Conservation (phyloP, 495 filamentous ascomycete species). For the Darksidea phi region DNA sequence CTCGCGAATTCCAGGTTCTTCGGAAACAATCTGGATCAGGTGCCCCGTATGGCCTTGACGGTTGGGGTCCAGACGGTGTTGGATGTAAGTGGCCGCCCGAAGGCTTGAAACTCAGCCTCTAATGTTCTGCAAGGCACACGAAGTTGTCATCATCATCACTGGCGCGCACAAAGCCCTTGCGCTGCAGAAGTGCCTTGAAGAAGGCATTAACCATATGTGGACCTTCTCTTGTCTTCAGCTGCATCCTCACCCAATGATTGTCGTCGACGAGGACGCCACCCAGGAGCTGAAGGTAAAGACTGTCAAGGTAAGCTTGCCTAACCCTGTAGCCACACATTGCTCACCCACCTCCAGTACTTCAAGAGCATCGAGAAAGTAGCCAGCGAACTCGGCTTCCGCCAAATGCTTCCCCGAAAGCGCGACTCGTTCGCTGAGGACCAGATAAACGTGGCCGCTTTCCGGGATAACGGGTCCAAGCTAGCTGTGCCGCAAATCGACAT, state of each 20-base stretch:
- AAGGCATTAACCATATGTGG: constrained; percentile 87
- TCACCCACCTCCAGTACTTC: constrained; percentile 56
- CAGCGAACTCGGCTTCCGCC: constrained; percentile 55
- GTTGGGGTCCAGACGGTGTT: constrained; percentile 86
- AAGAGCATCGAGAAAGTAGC: constrained; percentile 65
- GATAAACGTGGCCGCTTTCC: constrained; percentile 2
- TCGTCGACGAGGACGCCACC: constrained; percentile 83
- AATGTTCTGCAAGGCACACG: constrained; percentile 52
- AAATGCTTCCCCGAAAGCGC: constrained; percentile 54
- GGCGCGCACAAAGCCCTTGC: constrained; percentile 79
- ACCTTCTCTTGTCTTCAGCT: constrained; percentile 77
- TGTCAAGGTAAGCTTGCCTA: constrained; percentile 57
- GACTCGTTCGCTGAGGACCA: constrained; percentile 41
- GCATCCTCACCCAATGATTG: constrained; percentile 75
- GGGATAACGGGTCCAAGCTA: constrained; percentile 9
- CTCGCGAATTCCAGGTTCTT: constrained; percentile 85
- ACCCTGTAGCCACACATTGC: neutral
- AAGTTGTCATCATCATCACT: constrained; percentile 79
- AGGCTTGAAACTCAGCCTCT: constrained; percentile 1
- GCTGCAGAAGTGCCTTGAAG: constrained; percentile 78
- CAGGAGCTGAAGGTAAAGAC: constrained; percentile 83
- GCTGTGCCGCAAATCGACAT: constrained; percentile 23
- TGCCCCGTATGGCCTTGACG: constrained; percentile 80
- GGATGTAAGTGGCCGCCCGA: constrained; percentile 50
- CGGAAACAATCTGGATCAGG: constrained; percentile 65